Base-by-base conservation (phyloP, 352 stramenopile species). In the Phytopythium litorale region DNA sequence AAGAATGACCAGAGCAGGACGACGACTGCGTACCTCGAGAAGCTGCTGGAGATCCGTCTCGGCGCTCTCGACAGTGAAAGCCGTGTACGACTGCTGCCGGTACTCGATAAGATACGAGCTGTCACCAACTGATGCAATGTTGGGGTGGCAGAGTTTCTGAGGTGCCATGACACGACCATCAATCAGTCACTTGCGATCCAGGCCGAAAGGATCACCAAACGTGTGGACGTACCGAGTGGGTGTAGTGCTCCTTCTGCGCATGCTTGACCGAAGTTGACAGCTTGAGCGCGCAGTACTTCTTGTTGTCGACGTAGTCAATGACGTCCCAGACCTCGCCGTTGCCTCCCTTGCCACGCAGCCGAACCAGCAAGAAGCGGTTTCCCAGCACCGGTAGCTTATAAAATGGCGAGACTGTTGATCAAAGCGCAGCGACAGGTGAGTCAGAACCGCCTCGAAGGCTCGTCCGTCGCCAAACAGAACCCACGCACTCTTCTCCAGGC, bases 241-340 rank as follows among this genome's bases (percentile, higher is more conserved):
- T 91, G 54, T 78, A 75, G 54, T 91, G 76, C 49, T 92, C 84
- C 52, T 76, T 78, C 54, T 84, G 74, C 9, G 81, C 79, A 51
- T 92, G 81, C 60, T 83, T 75, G 65, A 85, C 74, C 1, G 81
- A 91, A 13, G 81, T 86, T 35, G 84, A 92, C 6, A 92, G 66
- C 60, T 92, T 92, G 21, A 92, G 60, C 28, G 84, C 84, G 35
- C 79, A 89, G 4, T 64, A 59, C 30, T 75, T 67, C 49, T 89
- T 84, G 33, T 85, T 66, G 60, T 89, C 76, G 28, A 71, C 76
- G 54, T 86, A 92, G 70, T 92, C 84, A 18, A 92, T 62, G n/a
- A 91, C 76, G 38, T 88, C 81, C 84, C 84, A 92, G 2, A 92
- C 84, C 71, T 92, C 84, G 43, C 84, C 84, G 45, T 92, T 91